phyloP scores from a whole-genome alignment of 345 rosid species.

The Brassica rapa region DNA sequence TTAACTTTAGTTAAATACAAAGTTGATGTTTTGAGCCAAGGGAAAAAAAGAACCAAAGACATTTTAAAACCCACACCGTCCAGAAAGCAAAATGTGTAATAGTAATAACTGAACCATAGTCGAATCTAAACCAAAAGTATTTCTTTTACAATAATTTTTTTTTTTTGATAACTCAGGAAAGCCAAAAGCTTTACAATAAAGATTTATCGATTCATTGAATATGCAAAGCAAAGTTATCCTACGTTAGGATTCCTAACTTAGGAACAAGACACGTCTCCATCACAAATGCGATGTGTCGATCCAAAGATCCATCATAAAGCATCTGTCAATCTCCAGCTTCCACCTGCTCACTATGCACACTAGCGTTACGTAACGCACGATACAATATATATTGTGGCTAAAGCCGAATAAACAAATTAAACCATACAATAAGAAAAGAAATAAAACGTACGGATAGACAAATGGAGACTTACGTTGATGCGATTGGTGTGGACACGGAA shows the following conservation, averaged over 20 bases:
- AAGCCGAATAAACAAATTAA: neutral
- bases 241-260: neutral
- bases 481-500: neutral
- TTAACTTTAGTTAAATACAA: neutral
- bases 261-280: neutral
- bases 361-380: neutral
- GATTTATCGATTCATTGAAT: neutral
- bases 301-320: neutral
- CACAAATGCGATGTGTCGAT: neutral
- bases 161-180: too few species aligned
- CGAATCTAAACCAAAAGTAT: neutral
- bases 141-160: too few species aligned
- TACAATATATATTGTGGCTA: neutral
- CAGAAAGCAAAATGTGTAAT: neutral
- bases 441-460: neutral
- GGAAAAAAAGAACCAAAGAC: neutral
- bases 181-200: neutral
- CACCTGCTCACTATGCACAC: neutral
- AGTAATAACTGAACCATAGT: neutral
- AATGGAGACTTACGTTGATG: slow-evolving; percentile 1
- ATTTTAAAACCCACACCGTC: neutral
- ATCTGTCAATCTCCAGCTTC: neutral
- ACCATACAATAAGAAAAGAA: neutral
- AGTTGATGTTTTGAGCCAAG: neutral
- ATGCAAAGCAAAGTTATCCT: neutral